Base-by-base conservation (phyloP, 306 rosid species). In the Cyamopsis tetragonoloba region DNA sequence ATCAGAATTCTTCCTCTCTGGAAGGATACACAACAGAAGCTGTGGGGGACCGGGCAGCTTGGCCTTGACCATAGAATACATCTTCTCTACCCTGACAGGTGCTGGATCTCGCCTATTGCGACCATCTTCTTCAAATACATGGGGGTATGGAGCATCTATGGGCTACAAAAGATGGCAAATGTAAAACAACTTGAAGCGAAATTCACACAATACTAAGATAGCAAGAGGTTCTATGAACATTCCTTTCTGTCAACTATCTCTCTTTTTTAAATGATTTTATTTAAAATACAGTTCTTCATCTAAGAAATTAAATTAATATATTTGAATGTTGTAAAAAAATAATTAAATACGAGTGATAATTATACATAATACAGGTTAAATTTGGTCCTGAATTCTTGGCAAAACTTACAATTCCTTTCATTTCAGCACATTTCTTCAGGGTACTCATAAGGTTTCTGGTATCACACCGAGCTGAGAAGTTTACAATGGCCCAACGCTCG, bases 1-100 rank as follows among this genome's bases (percentile, higher is more conserved):
- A 13, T 80, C 85, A 6, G 73, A 84, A 30, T 74, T 80, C 70
- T 75, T 82, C 35, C 47, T 84, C 65, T 74, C 77, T 3, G 85
- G 73, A 50, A 84, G 83, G 72, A 84, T 75, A 56, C 88, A 84
- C 61, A 84, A 41, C 32, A 84, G 71, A 44, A 81, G 12, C 2
- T 71, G 48, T 7, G 80, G 79, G 5, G 1, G 2, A 0, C 14
- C 13, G 2, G 76, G 67, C 56, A 74, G 26, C 3, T 6, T 37
- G 15, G 56, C 0, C 41, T 28, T 37, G 9, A 81, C 0, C 10
- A 0, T 2, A 13, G 2, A 44, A 58, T 56, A 62, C 81, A 84
- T 55, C 62, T 8, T 39, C 1, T 63, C 66, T 6, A 84, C 83
- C 37, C 88, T 67, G 2, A 38, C 31, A 13, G 18, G 28, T 8